Conservation (phyloP, 176 grass and related monocot genomes). For the Avena sativa region DNA sequence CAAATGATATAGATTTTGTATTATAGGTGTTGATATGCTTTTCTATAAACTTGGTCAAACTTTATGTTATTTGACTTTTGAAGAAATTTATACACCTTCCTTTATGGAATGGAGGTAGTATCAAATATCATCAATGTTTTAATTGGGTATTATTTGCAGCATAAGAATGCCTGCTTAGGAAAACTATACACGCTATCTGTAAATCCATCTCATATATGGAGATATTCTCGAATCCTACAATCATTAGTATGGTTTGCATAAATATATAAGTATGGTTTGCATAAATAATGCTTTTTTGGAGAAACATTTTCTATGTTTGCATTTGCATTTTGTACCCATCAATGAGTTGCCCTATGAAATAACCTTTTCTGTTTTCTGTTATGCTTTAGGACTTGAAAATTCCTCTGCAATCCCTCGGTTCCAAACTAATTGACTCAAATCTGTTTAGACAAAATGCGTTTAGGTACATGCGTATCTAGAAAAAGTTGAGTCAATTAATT, state of each 20-base stretch:
- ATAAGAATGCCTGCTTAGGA: background rate
- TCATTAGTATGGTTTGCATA: background rate
- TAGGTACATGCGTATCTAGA: too few species aligned
- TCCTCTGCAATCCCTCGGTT: background rate
- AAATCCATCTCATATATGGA: slow-evolving; percentile 4
- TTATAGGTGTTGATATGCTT: too few species aligned
- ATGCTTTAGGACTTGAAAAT: slow-evolving; percentile 20
- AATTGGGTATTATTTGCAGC: slow-evolving; percentile 6
- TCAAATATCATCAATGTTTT: background rate
- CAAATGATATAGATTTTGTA: too few species aligned
- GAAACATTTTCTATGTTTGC: slow-evolving; percentile 22
- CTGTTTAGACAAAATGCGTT: too few species aligned
- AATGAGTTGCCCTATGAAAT: slow-evolving; percentile 6
- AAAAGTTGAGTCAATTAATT: too few species aligned
- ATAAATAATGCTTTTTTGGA: slow-evolving; percentile 2
- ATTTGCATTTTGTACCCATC: slow-evolving; percentile 38
- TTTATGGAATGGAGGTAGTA: too few species aligned
- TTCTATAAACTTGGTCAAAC: too few species aligned
- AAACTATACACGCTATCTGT: background rate
- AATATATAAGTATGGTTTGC: slow-evolving; percentile 20
- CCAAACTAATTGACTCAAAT: too few species aligned
- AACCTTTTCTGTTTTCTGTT: slow-evolving; percentile 32
- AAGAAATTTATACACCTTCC: too few species aligned
- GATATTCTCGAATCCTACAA: background rate
- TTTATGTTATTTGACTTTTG: too few species aligned